A percentile compares a stretch with the other conserved stretches of the same genome.
Evolutionary conservation across 2,329 filamentous ascomycete species (phyloP).

Genomic region (Alternaria viburni): DNA sequence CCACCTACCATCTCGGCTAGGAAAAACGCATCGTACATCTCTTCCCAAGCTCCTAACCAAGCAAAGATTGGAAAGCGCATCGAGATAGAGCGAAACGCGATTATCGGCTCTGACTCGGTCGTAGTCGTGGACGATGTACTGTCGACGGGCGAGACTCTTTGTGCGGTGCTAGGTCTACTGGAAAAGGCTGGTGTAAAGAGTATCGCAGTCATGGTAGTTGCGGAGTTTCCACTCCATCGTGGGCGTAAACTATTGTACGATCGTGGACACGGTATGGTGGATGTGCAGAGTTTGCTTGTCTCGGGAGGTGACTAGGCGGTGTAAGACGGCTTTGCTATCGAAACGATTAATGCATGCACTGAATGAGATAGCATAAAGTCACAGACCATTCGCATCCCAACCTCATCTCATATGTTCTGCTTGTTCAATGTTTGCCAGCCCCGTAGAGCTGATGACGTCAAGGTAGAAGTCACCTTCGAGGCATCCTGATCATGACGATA

Average conservation of each 20-base stretch:
- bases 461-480: neutral
- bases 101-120: conserved; percentile 53
- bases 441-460: neutral
- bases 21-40: conserved; percentile 62
- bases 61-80: conserved; percentile 47
- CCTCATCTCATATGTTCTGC: neutral
- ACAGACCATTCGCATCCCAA: too few relatives aligned
- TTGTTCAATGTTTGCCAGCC: neutral
- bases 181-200: conserved; percentile 50
- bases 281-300: conserved; percentile 61
- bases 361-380: too few relatives aligned
- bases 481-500: neutral
- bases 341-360: neutral
- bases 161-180: conserved; percentile 59
- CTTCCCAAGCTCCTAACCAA: conserved; percentile 46
- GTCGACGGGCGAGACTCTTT: conserved; percentile 62
- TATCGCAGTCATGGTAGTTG: conserved; percentile 60
- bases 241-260: conserved; percentile 57
- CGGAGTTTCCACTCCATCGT: conserved; percentile 63
- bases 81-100: conserved; percentile 57
- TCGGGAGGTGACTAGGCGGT: conserved; percentile 48
- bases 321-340: neutral
- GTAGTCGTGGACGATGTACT: conserved; percentile 68
- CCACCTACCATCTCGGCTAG: conserved; percentile 59
- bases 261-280: conserved; percentile 58